Base-by-base conservation (phyloP, 257 asterid species). In the Nemophila menziesii region DNA sequence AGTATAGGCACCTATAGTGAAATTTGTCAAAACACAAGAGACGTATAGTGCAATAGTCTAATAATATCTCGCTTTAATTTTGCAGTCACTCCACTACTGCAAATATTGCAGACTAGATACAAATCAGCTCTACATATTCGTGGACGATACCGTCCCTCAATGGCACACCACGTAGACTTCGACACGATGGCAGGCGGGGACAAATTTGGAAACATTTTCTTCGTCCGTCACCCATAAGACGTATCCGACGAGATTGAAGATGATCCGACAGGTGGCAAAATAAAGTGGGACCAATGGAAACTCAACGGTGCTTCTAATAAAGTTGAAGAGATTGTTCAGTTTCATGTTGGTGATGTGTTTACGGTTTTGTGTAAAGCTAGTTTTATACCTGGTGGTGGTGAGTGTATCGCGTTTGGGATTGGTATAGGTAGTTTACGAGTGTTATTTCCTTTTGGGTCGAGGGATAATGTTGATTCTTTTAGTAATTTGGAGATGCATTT, bases 211-310 rank as follows among this genome's bases (percentile, higher is more conserved):
- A 90, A 90, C 33, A 51, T 90, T 21, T 90, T 79, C 73, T 85
- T 90, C 55, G 96, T 77, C n/a, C 82, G 99, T 16, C 66, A 85
- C 22, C 89, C 93, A 9, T 96, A 90, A 65, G 99, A 90, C 18
- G 93, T 86, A 16, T 90, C 99, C 2, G 99, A 90, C 55, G 96
- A 90, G 84, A 82, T 90, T 20, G 99, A 90, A 70, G 99, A 90
- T 68, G 96, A 90, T 58, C 99, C 99, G 17, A 90, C 99, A 27
- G 99, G 99, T 57, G 99, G 99, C 26, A 90, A 82, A 76, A 90
- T 90, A 60, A 90, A 90, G 70, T 90, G 99, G 99, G 99, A 90
- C 69, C 94, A 85, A 65, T 96, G 99, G 16, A 90, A 73, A 77
- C 70, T 90, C 62, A 90, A 90, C 57, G 99, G 99, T 13, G 99